Evolutionary conservation across 768 basidiomycete species (phyloP).

Genomic region (Tubosaeta brunneosetosa): DNA sequence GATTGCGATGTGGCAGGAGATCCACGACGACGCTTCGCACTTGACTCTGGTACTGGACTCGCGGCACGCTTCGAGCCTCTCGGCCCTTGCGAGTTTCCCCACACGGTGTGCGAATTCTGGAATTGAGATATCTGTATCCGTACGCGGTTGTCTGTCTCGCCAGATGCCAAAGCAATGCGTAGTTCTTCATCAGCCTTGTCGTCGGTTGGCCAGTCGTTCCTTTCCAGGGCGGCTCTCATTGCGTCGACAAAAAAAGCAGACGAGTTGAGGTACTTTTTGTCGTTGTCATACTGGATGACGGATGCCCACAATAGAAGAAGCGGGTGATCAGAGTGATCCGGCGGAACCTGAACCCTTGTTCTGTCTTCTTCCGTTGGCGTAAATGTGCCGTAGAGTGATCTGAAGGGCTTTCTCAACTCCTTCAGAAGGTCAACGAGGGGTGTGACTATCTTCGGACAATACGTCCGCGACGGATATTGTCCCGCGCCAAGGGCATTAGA

Average conservation of each 20-base stretch:
- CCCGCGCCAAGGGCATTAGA: not conserved
- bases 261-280: not conserved
- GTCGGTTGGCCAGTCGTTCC: not conserved
- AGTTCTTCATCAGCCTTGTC: not conserved
- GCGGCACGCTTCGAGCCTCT: not conserved
- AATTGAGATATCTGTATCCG: not conserved
- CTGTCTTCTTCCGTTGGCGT: no score
- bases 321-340: no score
- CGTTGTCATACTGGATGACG: not conserved
- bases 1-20: not conserved
- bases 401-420: not conserved
- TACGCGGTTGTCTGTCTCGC: not conserved
- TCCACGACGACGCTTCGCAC: not conserved
- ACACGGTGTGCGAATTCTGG: not conserved
- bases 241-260: not conserved
- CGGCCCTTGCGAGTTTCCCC: not conserved
- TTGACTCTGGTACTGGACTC: not conserved
- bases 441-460: not conserved
- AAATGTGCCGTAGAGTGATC: no score
- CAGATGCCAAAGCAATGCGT: not conserved
- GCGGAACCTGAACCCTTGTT: not conserved
- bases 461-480: not conserved
- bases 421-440: not conserved
- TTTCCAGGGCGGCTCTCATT: not conserved
- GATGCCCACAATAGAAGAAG: no score